Percentiles rank a stretch among this genome's conserved stretches.
phyloP scores from a whole-genome alignment of 2,329 filamentous ascomycete species.

The Colletotrichum musae region DNA sequence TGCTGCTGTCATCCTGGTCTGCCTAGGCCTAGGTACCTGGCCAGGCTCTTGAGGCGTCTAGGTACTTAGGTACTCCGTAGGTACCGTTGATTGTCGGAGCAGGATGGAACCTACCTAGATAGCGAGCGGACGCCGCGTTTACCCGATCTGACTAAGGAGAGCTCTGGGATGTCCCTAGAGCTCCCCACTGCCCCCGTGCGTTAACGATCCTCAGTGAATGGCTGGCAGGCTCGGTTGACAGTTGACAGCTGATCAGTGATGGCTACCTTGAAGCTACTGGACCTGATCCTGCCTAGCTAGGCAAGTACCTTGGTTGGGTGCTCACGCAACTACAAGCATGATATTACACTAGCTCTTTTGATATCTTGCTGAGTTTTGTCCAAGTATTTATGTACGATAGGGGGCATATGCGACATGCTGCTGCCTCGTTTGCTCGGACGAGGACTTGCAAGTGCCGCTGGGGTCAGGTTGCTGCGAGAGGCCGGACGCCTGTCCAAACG shows the following conservation, averaged over 20 bases:
- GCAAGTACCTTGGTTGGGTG: no score
- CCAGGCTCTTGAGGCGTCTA: no score
- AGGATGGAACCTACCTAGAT: not conserved
- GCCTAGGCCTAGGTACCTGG: not conserved
- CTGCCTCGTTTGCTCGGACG: no score
- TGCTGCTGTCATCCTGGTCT: constrained; percentile 35
- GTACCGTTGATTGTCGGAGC: no score
- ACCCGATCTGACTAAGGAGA: constrained; percentile 20
- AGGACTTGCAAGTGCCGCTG: no score
- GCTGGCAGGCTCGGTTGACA: not conserved
- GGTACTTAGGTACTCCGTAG: no score
- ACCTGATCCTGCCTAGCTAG: no score
- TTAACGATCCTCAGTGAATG: constrained; percentile 1
- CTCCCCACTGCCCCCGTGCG: constrained; percentile 1
- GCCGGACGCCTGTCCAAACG: not conserved
- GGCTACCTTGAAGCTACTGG: not conserved
- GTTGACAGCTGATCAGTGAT: no score
- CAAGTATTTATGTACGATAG: not conserved
- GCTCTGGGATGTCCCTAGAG: not conserved
- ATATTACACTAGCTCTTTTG: not conserved
- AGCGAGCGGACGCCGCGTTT: constrained; percentile 18
- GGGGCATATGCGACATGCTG: not conserved
- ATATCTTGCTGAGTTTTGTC: not conserved
- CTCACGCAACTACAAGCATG: no score
- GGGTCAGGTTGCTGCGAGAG: not conserved